Conservation (phyloP, 768 basidiomycete genomes). For the Phaeotremella skinneri region DNA sequence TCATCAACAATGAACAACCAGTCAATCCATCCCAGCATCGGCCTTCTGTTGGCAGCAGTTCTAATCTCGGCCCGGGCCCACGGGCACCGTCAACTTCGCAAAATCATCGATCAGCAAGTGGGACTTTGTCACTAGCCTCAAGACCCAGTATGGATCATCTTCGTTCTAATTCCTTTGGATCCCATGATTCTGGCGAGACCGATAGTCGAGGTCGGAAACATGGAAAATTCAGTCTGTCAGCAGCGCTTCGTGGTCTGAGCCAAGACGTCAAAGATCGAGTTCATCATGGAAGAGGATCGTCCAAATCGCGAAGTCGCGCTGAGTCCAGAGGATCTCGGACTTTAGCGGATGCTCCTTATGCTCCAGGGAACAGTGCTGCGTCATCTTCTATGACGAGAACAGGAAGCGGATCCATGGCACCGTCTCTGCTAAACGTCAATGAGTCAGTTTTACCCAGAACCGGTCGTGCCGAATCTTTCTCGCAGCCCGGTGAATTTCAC, state of each 20-base stretch:
- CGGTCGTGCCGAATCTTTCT: not conserved
- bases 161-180: not conserved
- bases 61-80: conserved; percentile 2
- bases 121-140: conserved; percentile 8
- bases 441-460: conserved; percentile 1
- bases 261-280: conserved; percentile 47
- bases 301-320: conserved; percentile 11
- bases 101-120: conserved; percentile 13
- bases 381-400: conserved; percentile 11
- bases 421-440: conserved; percentile 2
- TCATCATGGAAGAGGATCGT: conserved; percentile 17
- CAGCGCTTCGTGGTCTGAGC: conserved; percentile 40
- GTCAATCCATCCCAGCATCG: not conserved
- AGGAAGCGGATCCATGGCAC: conserved; percentile 13
- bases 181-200: conserved; percentile 10
- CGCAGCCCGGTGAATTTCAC: conserved; percentile 24
- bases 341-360: conserved; percentile 1
- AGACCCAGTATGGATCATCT: conserved; percentile 19
- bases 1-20: conserved; percentile 18
- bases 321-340: conserved; percentile 1
- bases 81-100: not conserved
- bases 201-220: conserved; percentile 12
- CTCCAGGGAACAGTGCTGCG: not conserved
- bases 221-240: conserved; percentile 14
- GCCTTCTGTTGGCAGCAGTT: not conserved